Conservation (phyloP, 139 green algal species). For the Closterium sp. region DNA sequence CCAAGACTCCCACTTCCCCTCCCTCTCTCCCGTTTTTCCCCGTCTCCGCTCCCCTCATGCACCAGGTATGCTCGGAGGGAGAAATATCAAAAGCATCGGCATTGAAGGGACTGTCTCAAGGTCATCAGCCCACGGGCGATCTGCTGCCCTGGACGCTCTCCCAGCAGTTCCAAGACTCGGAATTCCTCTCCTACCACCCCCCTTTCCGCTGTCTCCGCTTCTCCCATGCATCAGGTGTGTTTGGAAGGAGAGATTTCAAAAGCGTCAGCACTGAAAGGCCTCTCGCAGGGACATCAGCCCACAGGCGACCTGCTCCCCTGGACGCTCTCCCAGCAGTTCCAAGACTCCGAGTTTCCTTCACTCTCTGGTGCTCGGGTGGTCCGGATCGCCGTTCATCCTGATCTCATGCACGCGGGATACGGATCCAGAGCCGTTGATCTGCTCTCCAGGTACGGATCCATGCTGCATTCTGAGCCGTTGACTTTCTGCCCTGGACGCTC, state of each 20-base stretch:
- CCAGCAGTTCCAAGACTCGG: constrained; percentile 93
- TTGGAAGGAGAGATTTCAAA: too few relatives aligned
- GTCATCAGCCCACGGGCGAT: constrained; percentile 73
- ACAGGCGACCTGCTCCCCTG: too few relatives aligned
- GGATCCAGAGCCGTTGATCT: constrained; percentile 71
- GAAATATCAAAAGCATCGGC: constrained; percentile 67
- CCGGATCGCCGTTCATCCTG: constrained; percentile 91
- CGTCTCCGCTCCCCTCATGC: too few relatives aligned
- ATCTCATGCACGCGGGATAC: constrained; percentile 82
- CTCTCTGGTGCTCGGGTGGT: constrained; percentile 91
- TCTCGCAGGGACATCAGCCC: too few relatives aligned
- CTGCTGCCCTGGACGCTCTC: constrained; percentile 87
- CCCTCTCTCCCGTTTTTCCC: constrained; percentile 81
- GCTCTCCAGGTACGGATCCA: constrained; percentile 55
- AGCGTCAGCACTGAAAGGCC: too few relatives aligned
- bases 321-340: too few relatives aligned
- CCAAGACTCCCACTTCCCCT: too few relatives aligned
- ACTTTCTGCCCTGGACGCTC: constrained; percentile 88
- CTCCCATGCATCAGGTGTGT: too few relatives aligned
- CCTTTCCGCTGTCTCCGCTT: too few relatives aligned
- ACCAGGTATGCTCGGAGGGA: too few relatives aligned
- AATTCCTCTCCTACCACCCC: constrained; percentile 88
- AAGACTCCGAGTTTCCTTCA: too few relatives aligned
- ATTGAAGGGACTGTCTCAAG: constrained; percentile 69
- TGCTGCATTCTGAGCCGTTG: constrained; percentile 51